These are phyloP conservation scores for Amauroascus niger DNA, from an alignment of 2,329 filamentous ascomycete genomes.

Conservation along the genomic window DNA sequence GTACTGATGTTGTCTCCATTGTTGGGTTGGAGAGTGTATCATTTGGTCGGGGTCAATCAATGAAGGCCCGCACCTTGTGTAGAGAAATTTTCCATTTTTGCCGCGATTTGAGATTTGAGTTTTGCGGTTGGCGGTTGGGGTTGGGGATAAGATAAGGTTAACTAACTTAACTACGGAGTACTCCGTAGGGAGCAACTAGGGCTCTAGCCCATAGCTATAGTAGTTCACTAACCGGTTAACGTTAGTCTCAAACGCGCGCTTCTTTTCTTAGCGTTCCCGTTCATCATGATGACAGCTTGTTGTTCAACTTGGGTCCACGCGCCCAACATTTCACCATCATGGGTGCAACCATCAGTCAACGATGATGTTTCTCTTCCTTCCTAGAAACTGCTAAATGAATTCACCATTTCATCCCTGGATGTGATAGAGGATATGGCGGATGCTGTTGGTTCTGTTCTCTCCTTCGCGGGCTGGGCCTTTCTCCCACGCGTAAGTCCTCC, in stretches of 20 bases:
- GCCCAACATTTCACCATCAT: not conserved
- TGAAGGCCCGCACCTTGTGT: too few species aligned
- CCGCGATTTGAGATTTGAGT: not conserved
- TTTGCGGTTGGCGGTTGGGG: constrained; percentile 5
- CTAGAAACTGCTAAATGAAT: not conserved
- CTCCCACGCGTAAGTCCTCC: constrained; percentile 46
- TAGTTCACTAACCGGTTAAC: constrained; percentile 2
- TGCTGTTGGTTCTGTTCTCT: constrained; percentile 36
- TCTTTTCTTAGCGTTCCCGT: not conserved
- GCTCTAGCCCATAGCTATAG: too few species aligned
- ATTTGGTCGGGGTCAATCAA: not conserved
- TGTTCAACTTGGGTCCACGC: not conserved
- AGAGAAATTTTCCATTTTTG: not conserved
- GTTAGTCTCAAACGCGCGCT: constrained; percentile 3
- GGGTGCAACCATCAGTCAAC: not conserved
- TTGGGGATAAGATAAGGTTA: not conserved
- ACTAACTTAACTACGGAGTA: too few species aligned
- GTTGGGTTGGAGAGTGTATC: constrained; percentile 22
- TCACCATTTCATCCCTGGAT: not conserved
- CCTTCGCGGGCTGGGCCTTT: constrained; percentile 52
- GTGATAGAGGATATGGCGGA: constrained; percentile 18
- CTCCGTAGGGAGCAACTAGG: too few species aligned
- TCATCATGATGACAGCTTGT: constrained; percentile 3
- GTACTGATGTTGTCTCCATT: constrained; percentile 32
- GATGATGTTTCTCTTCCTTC: not conserved